phyloP scores from a whole-genome alignment of 495 filamentous ascomycete genomes.

The Pseudomonodictys pantanalensis region DNA sequence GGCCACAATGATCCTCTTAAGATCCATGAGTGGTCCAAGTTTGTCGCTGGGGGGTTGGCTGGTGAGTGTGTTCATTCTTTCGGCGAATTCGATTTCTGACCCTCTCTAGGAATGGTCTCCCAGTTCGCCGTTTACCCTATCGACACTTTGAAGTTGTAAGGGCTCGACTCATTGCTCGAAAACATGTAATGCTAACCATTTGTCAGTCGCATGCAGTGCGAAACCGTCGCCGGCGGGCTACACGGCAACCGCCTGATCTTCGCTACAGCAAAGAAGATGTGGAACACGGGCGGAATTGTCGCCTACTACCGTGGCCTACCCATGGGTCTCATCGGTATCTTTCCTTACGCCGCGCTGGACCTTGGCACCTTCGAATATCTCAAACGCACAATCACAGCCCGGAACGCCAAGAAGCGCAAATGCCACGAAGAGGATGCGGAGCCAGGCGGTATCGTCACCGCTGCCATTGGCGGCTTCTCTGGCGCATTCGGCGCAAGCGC shows the following conservation, averaged over 20 bases:
- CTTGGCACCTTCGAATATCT: conserved; percentile 91
- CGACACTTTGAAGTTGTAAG: conserved; percentile 94
- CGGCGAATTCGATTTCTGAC: neutral
- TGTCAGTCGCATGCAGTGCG: conserved; percentile 80
- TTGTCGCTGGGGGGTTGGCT: conserved; percentile 83
- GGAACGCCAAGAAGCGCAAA: conserved; percentile 65
- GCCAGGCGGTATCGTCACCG: conserved; percentile 73
- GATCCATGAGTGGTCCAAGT: conserved; percentile 76
- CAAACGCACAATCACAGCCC: conserved; percentile 67
- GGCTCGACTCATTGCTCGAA: conserved; percentile 7
- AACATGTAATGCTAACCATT: conserved; percentile 28
- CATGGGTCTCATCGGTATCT: conserved; percentile 91
- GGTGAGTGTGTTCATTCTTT: conserved; percentile 62
- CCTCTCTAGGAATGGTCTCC: conserved; percentile 14
- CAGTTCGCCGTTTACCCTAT: conserved; percentile 93
- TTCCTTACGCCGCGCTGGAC: conserved; percentile 96
- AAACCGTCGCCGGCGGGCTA: conserved; percentile 79
- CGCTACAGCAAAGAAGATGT: conserved; percentile 80
- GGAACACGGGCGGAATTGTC: conserved; percentile 65
- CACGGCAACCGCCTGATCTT: conserved; percentile 81
- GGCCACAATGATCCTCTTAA: conserved; percentile 78
- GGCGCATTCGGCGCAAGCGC: conserved; percentile 90
- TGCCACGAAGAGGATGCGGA: conserved; percentile 80
- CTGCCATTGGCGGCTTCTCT: conserved; percentile 79
- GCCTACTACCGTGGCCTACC: conserved; percentile 90